Evolutionary conservation across 176 grass and related monocot genomes (phyloP).

Genomic region (Oryza glaberrima): DNA sequence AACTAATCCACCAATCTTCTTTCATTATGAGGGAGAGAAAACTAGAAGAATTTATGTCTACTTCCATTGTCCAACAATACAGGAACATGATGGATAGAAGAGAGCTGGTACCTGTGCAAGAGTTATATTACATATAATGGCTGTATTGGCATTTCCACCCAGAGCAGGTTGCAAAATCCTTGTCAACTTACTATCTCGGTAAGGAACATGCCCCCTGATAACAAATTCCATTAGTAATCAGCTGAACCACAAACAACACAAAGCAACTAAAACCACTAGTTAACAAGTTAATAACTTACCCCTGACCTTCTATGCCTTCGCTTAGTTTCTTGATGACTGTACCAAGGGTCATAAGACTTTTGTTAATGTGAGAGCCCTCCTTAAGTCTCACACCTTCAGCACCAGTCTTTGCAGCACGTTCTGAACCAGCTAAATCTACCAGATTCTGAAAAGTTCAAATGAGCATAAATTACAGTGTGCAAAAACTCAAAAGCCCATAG

Average conservation of each 20-base stretch:
- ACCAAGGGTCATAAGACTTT: slow-evolving; percentile 91
- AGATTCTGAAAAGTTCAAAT: slow-evolving; percentile 73
- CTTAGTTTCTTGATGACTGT: slow-evolving; percentile 96
- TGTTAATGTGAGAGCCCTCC: slow-evolving; percentile 98
- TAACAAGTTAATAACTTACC: slow-evolving; percentile 58
- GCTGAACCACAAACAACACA: slow-evolving; percentile 26
- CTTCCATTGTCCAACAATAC: slow-evolving; percentile 13
- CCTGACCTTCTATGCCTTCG: slow-evolving; percentile 84
- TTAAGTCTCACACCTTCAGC: slow-evolving; percentile 93
- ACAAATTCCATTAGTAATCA: slow-evolving; percentile 41
- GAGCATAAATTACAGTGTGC: slow-evolving; percentile 24
- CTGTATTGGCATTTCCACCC: slow-evolving; percentile 94
- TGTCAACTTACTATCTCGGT: slow-evolving; percentile 93
- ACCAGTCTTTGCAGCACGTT: slow-evolving; percentile 94
- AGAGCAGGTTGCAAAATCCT: slow-evolving; percentile 89
- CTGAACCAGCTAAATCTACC: slow-evolving; percentile 96
- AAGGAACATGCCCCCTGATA: slow-evolving; percentile 89
- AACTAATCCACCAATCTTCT: not conserved
- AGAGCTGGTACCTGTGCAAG: slow-evolving; percentile 75
- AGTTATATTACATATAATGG: slow-evolving; percentile 98
- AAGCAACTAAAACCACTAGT: slow-evolving; percentile 18
- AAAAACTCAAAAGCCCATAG: not conserved
- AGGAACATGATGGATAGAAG: not conserved
- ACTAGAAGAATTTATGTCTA: slow-evolving; percentile 10
- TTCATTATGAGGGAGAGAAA: not conserved